A percentile compares a stretch with the other conserved stretches of the same genome.
Evolutionary conservation across 2,329 filamentous ascomycete species (phyloP).

Genomic region (Bretziella fagacearum): DNA sequence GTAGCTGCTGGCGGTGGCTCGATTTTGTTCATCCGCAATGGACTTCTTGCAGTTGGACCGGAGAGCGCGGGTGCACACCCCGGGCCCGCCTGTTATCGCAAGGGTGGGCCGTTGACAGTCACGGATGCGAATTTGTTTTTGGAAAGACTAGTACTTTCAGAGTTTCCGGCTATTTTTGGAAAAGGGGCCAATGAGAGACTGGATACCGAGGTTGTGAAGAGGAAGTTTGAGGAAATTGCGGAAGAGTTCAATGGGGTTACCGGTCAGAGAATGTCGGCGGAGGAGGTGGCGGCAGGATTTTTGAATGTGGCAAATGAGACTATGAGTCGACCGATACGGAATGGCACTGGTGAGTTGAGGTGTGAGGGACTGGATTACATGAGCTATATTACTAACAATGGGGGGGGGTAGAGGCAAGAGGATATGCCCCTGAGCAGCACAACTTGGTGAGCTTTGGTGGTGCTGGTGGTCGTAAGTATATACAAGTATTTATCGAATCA

Average conservation of each 20-base stretch:
- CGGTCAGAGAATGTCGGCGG: conserved; percentile 19
- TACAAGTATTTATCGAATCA: not conserved
- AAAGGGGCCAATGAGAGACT: conserved; percentile 42
- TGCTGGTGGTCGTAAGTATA: conserved; percentile 10
- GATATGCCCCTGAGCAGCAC: conserved; percentile 22
- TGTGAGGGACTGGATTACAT: conserved; percentile 45
- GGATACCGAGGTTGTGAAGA: conserved; percentile 24
- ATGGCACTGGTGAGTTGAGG: conserved; percentile 32
- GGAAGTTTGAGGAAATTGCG: conserved; percentile 28
- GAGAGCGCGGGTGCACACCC: conserved; percentile 57
- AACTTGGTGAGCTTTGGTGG: conserved; percentile 24
- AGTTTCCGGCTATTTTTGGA: conserved; percentile 56
- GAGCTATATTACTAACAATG: conserved; percentile 53
- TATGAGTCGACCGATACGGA: conserved; percentile 60
- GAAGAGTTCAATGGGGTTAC: conserved; percentile 21
- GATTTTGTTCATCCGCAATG: conserved; percentile 49
- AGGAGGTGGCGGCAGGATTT: conserved; percentile 47
- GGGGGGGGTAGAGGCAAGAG: conserved; percentile 23
- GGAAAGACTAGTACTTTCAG: conserved; percentile 41
- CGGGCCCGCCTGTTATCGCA: conserved; percentile 54
- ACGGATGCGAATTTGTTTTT: conserved; percentile 57
- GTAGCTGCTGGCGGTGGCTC: conserved; percentile 38
- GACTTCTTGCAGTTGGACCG: conserved; percentile 53
- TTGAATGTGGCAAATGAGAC: conserved; percentile 60
- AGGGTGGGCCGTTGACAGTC: conserved; percentile 52